Base-by-base conservation (phyloP, 495 filamentous ascomycete genomes). In the Aspergillus ellipticus region DNA sequence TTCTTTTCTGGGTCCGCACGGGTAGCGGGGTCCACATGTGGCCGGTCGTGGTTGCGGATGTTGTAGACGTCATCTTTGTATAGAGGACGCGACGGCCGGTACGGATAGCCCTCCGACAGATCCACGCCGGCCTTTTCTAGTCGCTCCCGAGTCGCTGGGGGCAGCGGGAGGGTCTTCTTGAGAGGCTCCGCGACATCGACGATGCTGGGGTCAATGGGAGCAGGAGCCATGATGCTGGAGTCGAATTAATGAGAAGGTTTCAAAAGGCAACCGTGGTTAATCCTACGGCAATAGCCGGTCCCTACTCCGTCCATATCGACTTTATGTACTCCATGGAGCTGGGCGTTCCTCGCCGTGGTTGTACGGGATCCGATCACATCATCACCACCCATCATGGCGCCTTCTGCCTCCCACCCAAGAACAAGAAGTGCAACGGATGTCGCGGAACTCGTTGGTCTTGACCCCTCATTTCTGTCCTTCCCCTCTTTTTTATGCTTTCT, bases 1-100 rank as follows among this genome's bases (percentile, higher is more conserved):
- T 80, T 85, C 71, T 89, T 89, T 17, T 77, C 77, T 42, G 82
- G 85, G 58, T 89, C 85, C 15, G 86, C 86, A 22, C 85, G 80
- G 4, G 78, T 76, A 4, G 83, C 85, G 0, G 85, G 78, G 48
- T 89, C 86, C 15, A 79, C 64, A 56, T 87, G 79, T 24, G 62
- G 57, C 11, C 85, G 80, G 49, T 85, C 78, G 20, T 81, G 73
- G 66, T 79, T 68, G 8, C 85, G 76, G 57, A 90, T 82, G 7
- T 79, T 79, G 63, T 79, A 81, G 3, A 85, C 85, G 54, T 89
- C 86, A 52, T 89, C 81, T 4, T 85, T 65, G 61, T 82, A 89
- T 4, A 88, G 72, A 7, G 86, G 86, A 53, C 77, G 78, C 2
- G 80, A 74, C 4, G 85, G 86, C 4, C 85, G 80, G 56, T 88